These are phyloP conservation scores for Trametes maxima DNA, from an alignment of 768 basidiomycete species.

Conservation along the genomic window DNA sequence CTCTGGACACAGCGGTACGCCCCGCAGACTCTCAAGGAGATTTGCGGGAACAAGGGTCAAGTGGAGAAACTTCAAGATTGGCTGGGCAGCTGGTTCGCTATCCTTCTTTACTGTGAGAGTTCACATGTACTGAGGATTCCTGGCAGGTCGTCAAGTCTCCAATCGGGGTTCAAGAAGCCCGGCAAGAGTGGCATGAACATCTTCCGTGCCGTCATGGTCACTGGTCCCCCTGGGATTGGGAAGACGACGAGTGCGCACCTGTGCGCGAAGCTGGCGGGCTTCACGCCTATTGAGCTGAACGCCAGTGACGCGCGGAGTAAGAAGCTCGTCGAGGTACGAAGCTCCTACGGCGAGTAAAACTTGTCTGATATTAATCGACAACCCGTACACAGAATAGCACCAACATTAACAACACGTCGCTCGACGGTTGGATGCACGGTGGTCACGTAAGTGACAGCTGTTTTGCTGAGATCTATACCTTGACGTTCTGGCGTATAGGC, in stretches of 20 bases:
- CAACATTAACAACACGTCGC: conserved; percentile 85
- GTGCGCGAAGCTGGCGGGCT: conserved; percentile 87
- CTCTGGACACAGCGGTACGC: conserved; percentile 97
- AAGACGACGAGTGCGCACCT: conserved; percentile 97
- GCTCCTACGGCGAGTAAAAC: too few relatives aligned
- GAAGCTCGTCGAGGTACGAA: conserved; percentile 86
- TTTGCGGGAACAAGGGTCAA: conserved; percentile 93
- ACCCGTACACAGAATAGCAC: conserved; percentile 66
- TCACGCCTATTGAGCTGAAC: conserved; percentile 92
- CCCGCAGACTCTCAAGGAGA: conserved; percentile 81
- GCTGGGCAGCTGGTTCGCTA: conserved; percentile 81
- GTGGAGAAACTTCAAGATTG: conserved; percentile 89
- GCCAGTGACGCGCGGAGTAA: conserved; percentile 96
- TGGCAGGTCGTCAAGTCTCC: conserved; percentile 71
- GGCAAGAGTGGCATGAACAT: conserved; percentile 89
- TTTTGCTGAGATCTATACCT: background rate
- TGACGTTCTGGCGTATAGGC: conserved; percentile 31
- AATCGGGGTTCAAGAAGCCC: conserved; percentile 87
- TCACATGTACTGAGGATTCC: background rate
- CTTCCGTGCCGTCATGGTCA: conserved; percentile 86
- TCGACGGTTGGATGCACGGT: conserved; percentile 84
- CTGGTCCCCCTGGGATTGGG: conserved; percentile 95
- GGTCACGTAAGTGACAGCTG: conserved; percentile 41
- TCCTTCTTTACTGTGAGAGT: background rate
- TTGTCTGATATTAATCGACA: background rate